phyloP scores from a whole-genome alignment of 768 basidiomycete species.

The Boletus edulis region DNA sequence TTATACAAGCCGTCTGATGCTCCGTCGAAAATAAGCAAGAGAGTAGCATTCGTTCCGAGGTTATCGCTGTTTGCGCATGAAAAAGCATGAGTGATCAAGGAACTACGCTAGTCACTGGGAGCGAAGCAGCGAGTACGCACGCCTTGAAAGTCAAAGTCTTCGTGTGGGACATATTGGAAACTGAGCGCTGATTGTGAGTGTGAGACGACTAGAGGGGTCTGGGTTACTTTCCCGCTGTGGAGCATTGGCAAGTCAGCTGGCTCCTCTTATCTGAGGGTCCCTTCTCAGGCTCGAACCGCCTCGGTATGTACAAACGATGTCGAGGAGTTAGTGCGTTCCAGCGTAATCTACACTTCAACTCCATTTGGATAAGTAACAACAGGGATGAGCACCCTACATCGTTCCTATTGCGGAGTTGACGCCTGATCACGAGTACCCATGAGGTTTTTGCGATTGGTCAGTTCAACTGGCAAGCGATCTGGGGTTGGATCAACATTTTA shows the following conservation, averaged over 20 bases:
- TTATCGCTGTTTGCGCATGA: neutral
- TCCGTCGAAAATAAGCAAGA: neutral
- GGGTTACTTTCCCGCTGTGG: neutral
- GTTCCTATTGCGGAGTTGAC: too few relatives aligned
- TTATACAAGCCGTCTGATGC: neutral
- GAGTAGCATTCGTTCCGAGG: neutral
- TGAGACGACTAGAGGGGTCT: too few relatives aligned
- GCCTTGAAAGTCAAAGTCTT: neutral
- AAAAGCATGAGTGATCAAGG: neutral
- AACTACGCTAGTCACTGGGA: neutral
- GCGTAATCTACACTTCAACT: too few relatives aligned
- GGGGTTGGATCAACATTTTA: too few relatives aligned
- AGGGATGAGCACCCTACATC: too few relatives aligned
- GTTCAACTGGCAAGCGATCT: too few relatives aligned
- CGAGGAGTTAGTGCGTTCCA: too few relatives aligned
- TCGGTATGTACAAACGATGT: too few relatives aligned
- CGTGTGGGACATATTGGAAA: neutral
- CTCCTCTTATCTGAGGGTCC: neutral
- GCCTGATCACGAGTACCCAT: too few relatives aligned
- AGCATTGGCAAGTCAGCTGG: neutral
- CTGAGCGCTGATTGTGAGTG: neutral
- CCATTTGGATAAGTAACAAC: too few relatives aligned
- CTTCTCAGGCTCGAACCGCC: neutral
- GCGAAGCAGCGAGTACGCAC: neutral
- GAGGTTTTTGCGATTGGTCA: too few relatives aligned